Conservation (phyloP, 805 yeast genomes). For the Schwanniomyces sp. region DNA sequence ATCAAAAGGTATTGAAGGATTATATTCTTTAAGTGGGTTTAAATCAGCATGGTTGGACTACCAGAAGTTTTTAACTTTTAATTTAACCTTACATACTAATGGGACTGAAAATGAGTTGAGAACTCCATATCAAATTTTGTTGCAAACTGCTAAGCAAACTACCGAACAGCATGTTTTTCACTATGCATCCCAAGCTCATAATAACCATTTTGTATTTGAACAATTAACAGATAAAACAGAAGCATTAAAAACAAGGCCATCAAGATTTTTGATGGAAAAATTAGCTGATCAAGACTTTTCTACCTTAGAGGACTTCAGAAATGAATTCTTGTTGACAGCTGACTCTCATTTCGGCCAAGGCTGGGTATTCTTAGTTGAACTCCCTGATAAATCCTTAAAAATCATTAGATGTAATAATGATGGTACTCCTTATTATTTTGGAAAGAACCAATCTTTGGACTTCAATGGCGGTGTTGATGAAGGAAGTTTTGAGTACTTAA, state of each 20-base stretch:
- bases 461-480: conserved; percentile 69
- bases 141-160: conserved; percentile 65
- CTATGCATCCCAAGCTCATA: conserved; percentile 86
- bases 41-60: conserved; percentile 77
- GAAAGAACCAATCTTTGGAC: conserved; percentile 71
- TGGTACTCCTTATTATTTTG: conserved; percentile 74
- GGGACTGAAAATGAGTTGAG: conserved; percentile 82
- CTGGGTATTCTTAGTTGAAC: conserved; percentile 73
- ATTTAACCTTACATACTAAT: conserved; percentile 60
- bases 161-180: conserved; percentile 74
- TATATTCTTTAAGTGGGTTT: conserved; percentile 67
- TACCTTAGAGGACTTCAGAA: conserved; percentile 51
- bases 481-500: conserved; percentile 50
- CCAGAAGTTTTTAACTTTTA: conserved; percentile 64
- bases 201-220: conserved; percentile 85
- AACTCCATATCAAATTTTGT: conserved; percentile 67
- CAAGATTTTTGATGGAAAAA: conserved; percentile 37
- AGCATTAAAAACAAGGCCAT: conserved; percentile 36
- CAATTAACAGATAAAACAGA: conserved; percentile 44
- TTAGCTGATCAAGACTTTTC: conserved; percentile 32
- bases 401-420: conserved; percentile 63
- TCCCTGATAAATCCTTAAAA: conserved; percentile 55
- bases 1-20: conserved; percentile 57
- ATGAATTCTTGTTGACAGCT: conserved; percentile 49
- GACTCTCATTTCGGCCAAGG: conserved; percentile 65